These are phyloP conservation scores for Sambucus nigra DNA, from an alignment of 129 eudicot genomes.

Conservation along the genomic window DNA sequence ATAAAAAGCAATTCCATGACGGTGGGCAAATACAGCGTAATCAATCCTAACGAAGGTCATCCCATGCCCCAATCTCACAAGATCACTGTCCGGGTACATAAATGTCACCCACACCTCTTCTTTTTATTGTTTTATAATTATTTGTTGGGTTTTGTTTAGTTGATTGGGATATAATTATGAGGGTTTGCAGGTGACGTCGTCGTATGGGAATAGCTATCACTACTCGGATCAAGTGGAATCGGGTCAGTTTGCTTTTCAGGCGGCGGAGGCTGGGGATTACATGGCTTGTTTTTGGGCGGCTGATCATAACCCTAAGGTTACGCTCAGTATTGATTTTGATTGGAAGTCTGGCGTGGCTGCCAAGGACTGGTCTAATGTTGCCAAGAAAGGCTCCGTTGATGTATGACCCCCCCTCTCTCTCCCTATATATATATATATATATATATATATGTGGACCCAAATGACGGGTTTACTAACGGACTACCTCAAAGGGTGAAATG, in stretches of 20 bases:
- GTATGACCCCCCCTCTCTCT: slow-evolving; percentile 28
- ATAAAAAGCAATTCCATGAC: slow-evolving; percentile 80
- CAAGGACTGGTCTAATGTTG: slow-evolving; percentile 75
- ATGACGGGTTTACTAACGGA: too few relatives aligned
- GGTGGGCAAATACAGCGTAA: slow-evolving; percentile 70
- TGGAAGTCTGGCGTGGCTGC: slow-evolving; percentile 92
- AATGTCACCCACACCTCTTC: neutral
- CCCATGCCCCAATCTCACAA: slow-evolving; percentile 90
- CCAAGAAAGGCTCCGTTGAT: slow-evolving; percentile 78
- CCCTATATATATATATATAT: neutral
- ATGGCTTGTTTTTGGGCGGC: slow-evolving; percentile 79
- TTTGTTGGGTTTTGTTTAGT: neutral
- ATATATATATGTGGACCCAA: neutral
- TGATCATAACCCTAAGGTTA: slow-evolving; percentile 44
- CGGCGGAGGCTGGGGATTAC: slow-evolving; percentile 80
- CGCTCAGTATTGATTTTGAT: slow-evolving; percentile 63
- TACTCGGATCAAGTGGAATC: slow-evolving; percentile 58
- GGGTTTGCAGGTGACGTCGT: slow-evolving; percentile 57
- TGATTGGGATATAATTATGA: neutral
- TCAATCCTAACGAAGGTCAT: slow-evolving; percentile 56
- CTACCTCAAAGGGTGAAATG: too few relatives aligned
- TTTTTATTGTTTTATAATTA: neutral
- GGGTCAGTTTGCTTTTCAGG: slow-evolving; percentile 69
- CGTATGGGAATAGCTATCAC: slow-evolving; percentile 61
- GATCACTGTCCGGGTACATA: slow-evolving; percentile 69